Conservation (phyloP, 495 filamentous ascomycete genomes). For the Penicillium taxi region DNA sequence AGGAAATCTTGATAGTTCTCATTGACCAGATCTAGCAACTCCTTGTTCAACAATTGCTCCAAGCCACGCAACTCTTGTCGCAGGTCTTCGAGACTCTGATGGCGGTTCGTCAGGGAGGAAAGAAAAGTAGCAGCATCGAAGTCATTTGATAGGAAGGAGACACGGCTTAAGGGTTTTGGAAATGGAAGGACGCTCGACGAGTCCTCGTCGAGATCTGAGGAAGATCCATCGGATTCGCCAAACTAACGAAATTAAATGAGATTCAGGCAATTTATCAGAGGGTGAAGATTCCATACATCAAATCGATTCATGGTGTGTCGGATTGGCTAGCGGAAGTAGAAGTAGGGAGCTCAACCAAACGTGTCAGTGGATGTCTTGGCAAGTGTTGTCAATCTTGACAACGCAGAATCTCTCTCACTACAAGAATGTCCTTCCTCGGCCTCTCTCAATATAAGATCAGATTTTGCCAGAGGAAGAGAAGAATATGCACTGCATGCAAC, state of each 20-base stretch:
- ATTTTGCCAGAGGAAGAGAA: constrained; percentile 11
- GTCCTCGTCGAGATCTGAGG: constrained; percentile 52
- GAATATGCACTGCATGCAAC: constrained; percentile 15
- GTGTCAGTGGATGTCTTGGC: constrained; percentile 20
- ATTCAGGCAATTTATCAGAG: background rate
- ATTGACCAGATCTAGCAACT: constrained; percentile 90
- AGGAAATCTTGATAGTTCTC: constrained; percentile 88
- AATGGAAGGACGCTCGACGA: constrained; percentile 70
- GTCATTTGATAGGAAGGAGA: constrained; percentile 65
- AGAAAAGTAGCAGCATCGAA: constrained; percentile 83
- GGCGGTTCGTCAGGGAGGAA: constrained; percentile 70
- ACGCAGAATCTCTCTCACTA: background rate
- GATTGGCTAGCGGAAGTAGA: constrained; percentile 12
- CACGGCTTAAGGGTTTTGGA: constrained; percentile 68
- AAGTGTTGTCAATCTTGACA: constrained; percentile 6
- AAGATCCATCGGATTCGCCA: constrained; percentile 43
- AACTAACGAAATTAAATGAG: constrained; percentile 27
- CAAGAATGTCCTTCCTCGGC: no score
- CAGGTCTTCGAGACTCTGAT: constrained; percentile 93
- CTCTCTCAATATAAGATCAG: constrained; percentile 1
- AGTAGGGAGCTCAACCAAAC: constrained; percentile 9
- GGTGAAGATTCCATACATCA: constrained; percentile 10
- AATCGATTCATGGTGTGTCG: constrained; percentile 22
- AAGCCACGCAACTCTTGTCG: constrained; percentile 75
- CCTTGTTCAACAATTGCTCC: constrained; percentile 63